Conservation (phyloP, 2,329 filamentous ascomycete species). For the Sporothrix brasiliensis region DNA sequence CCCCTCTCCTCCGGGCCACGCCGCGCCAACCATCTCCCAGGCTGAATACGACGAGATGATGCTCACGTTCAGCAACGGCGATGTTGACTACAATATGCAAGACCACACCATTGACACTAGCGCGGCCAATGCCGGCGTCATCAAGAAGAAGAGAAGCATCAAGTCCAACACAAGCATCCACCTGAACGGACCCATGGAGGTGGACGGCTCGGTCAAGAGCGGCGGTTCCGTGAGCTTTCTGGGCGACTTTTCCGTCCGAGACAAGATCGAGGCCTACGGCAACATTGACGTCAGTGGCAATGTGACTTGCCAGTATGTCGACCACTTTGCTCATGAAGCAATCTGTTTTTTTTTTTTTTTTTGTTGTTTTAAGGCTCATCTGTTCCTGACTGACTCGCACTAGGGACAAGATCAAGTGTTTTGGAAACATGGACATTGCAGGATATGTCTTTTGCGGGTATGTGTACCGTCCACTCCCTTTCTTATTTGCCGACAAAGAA, state of each 20-base stretch:
- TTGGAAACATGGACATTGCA: slow-evolving; percentile 50
- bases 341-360: not conserved
- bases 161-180: slow-evolving; percentile 48
- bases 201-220: slow-evolving; percentile 52
- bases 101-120: slow-evolving; percentile 18
- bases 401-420: slow-evolving; percentile 52
- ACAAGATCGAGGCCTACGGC: slow-evolving; percentile 53
- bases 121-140: slow-evolving; percentile 30
- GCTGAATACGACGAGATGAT: slow-evolving; percentile 35
- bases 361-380: not conserved
- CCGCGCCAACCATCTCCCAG: slow-evolving; percentile 19
- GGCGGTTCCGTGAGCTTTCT: slow-evolving; percentile 50
- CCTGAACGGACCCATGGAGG: slow-evolving; percentile 51
- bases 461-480: slow-evolving; percentile 31
- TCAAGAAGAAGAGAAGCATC: slow-evolving; percentile 46
- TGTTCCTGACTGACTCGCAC: not conserved
- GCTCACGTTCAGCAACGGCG: slow-evolving; percentile 32
- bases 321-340: not conserved
- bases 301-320: slow-evolving; percentile 49
- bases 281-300: slow-evolving; percentile 49
- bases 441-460: slow-evolving; percentile 48
- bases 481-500: not conserved
- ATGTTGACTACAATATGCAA: slow-evolving; percentile 34
- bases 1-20: not conserved
- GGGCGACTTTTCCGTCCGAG: slow-evolving; percentile 50